Conservation (phyloP, 768 basidiomycete genomes). For the Mrakia blollopis region DNA sequence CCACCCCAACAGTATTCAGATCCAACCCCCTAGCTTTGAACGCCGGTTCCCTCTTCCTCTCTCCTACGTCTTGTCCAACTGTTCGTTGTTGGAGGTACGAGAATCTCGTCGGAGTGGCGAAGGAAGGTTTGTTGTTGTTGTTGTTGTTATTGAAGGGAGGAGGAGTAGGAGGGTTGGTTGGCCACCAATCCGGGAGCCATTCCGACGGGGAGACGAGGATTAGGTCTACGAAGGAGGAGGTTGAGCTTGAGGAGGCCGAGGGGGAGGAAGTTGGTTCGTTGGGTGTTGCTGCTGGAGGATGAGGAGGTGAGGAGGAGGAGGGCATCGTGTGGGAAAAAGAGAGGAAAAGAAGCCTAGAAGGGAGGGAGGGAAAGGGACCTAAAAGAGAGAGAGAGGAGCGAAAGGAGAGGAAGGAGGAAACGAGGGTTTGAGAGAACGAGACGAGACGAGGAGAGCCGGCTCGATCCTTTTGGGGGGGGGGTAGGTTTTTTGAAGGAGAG, state of each 20-base stretch:
- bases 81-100: neutral
- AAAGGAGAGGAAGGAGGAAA: too few species aligned
- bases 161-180: neutral
- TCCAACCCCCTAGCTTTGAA: slow-evolving; percentile 2
- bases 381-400: too few species aligned
- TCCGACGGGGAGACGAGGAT: neutral
- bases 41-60: neutral
- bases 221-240: neutral
- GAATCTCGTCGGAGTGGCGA: neutral
- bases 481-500: too few species aligned
- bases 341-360: too few species aligned
- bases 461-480: too few species aligned
- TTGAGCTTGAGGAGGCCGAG: neutral
- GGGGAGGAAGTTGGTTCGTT: too few species aligned
- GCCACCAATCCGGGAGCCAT: slow-evolving; percentile 7
- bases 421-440: too few species aligned
- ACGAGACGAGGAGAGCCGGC: too few species aligned
- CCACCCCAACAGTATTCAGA: neutral
- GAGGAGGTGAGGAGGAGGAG: neutral
- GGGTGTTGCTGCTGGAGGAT: too few species aligned
- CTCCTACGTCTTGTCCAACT: too few species aligned
- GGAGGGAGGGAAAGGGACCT: too few species aligned
- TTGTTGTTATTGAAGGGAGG: neutral
- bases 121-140: neutral
- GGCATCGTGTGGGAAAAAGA: too few species aligned